A percentile compares a stretch with the other conserved stretches of the same genome.
Evolutionary conservation across 108 stramenopile species (phyloP).

Genomic region (Hondaea fermentalgiana): DNA sequence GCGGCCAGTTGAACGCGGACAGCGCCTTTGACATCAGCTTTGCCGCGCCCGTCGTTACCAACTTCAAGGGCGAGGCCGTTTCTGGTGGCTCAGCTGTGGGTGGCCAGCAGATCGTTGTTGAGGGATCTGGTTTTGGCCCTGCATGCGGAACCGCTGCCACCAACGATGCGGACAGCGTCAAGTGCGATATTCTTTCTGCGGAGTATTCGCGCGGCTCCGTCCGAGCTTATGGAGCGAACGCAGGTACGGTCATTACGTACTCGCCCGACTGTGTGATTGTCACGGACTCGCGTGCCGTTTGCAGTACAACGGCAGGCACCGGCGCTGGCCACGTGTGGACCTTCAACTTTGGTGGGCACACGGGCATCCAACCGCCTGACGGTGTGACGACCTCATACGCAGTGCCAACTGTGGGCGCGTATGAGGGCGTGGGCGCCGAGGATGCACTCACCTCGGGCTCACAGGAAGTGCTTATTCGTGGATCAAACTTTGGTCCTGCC

Average conservation of each 20-base stretch:
- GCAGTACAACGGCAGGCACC: constrained; percentile 31
- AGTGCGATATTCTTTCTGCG: neutral
- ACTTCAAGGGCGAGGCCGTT: constrained; percentile 12
- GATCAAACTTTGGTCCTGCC: constrained; percentile 17
- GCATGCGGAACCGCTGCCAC: neutral
- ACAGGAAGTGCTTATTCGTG: neutral
- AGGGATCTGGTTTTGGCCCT: constrained; percentile 20
- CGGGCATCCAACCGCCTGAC: neutral
- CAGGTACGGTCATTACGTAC: neutral
- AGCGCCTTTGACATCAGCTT: neutral
- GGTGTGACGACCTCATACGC: neutral
- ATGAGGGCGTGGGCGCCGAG: neutral
- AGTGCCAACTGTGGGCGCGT: neutral
- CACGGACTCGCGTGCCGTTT: neutral
- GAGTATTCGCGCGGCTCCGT: neutral
- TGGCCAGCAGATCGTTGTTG: constrained; percentile 16
- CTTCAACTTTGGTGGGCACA: constrained; percentile 5
- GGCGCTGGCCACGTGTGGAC: constrained; percentile 22
- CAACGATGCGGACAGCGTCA: neutral
- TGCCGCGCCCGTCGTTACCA: neutral
- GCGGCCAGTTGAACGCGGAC: neutral
- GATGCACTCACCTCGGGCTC: neutral
- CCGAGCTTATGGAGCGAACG: neutral
- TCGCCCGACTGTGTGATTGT: constrained; percentile 18
- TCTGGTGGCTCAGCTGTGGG: constrained; percentile 5